These are phyloP conservation scores for Saturnispora bothae DNA, from an alignment of 805 yeast species.

Conservation along the genomic window DNA sequence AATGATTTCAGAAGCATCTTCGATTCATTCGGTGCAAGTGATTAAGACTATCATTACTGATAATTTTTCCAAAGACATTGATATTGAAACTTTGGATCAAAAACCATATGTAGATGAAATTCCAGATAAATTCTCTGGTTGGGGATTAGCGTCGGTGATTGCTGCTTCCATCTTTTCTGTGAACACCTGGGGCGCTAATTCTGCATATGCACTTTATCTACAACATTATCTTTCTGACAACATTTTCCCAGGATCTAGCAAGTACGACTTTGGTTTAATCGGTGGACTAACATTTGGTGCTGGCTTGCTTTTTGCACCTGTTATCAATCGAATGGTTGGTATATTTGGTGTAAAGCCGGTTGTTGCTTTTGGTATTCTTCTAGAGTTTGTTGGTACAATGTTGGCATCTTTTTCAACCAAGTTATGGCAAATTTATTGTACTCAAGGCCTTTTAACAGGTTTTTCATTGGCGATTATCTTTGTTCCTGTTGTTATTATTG, in stretches of 20 bases:
- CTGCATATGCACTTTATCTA: slow-evolving; percentile 55
- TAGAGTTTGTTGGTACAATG: slow-evolving; percentile 45
- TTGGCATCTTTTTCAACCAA: slow-evolving; percentile 50
- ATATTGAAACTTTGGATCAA: not conserved
- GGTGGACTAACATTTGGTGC: slow-evolving; percentile 59
- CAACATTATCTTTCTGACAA: slow-evolving; percentile 43
- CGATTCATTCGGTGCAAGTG: not conserved
- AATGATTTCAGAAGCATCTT: too few relatives aligned
- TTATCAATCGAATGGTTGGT: slow-evolving; percentile 37
- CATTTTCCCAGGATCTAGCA: slow-evolving; percentile 43
- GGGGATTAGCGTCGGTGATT: slow-evolving; percentile 38
- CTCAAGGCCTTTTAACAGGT: slow-evolving; percentile 61
- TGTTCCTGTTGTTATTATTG: slow-evolving; percentile 46
- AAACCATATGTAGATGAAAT: slow-evolving; percentile 14
- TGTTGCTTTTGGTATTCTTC: slow-evolving; percentile 35
- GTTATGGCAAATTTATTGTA: slow-evolving; percentile 55
- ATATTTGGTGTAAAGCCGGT: slow-evolving; percentile 31
- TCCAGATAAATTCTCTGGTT: slow-evolving; percentile 62
- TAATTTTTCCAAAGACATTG: not conserved
- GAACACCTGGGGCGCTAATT: slow-evolving; percentile 65
- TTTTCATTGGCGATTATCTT: slow-evolving; percentile 46
- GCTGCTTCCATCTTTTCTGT: slow-evolving; percentile 17
- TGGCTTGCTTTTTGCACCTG: slow-evolving; percentile 40
- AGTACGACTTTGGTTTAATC: slow-evolving; percentile 51
- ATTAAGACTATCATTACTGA: not conserved